Evolutionary conservation across 176 grass and related monocot species (phyloP).

Genomic region (Rhynchospora breviuscula): DNA sequence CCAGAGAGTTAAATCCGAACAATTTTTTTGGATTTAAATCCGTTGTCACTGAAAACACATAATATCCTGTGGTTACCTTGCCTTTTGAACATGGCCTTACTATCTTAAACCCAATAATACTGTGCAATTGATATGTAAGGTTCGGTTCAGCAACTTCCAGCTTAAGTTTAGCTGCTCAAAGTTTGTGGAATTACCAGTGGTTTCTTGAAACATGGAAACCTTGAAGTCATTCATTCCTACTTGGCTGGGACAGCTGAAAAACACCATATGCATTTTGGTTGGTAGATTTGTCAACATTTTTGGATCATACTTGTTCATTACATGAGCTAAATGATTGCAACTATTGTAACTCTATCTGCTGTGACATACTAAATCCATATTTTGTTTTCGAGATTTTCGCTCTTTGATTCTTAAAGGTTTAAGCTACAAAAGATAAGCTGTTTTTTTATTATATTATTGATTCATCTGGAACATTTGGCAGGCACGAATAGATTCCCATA

Average conservation of each 20-base stretch:
- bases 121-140: neutral
- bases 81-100: too few species aligned
- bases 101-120: too few species aligned
- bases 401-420: neutral
- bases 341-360: neutral
- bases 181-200: neutral
- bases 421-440: neutral
- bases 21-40: too few species aligned
- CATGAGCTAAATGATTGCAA: neutral
- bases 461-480: slow-evolving; percentile 32
- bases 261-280: neutral
- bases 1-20: too few species aligned
- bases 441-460: neutral
- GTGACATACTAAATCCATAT: neutral
- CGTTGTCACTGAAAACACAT: too few species aligned
- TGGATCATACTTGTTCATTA: neutral
- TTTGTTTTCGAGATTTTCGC: neutral
- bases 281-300: neutral
- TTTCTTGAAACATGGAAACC: neutral
- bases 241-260: neutral
- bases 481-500: slow-evolving; percentile 98
- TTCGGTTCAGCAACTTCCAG: neutral
- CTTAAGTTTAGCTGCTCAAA: neutral
- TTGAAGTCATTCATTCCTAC: neutral
- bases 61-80: too few species aligned